Conservation (phyloP, 305 asterid genomes). For the Fraxinus ornus region DNA sequence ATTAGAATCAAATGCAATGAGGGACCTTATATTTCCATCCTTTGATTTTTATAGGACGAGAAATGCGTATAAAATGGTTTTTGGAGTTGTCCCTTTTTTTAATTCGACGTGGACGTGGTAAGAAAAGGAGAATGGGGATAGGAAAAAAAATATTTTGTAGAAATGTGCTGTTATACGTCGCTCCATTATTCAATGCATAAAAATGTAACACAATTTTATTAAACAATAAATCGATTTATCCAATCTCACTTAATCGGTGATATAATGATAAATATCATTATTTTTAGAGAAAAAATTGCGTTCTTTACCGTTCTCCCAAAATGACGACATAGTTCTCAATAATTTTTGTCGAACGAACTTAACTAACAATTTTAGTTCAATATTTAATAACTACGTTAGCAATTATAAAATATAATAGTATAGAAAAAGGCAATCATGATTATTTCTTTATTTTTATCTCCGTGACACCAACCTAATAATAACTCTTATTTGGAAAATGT, state of each 20-base stretch:
- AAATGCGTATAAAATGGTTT: background rate
- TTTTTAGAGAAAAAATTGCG: too few relatives aligned
- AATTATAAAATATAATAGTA: background rate
- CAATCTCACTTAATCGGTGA: background rate
- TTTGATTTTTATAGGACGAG: background rate
- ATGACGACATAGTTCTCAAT: too few relatives aligned
- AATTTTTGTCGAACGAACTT: too few relatives aligned
- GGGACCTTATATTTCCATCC: background rate
- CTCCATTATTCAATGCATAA: background rate
- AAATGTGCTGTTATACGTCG: background rate
- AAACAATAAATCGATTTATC: too few relatives aligned
- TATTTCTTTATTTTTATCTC: too few relatives aligned
- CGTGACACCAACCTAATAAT: too few relatives aligned
- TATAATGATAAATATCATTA: too few relatives aligned
- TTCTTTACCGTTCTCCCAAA: too few relatives aligned
- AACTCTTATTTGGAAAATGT: background rate
- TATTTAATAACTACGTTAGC: background rate
- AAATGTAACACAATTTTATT: background rate
- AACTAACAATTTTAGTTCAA: too few relatives aligned
- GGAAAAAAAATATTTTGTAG: too few relatives aligned
- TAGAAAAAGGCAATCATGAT: too few relatives aligned
- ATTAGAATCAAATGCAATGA: background rate
- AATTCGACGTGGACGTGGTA: background rate
- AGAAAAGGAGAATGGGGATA: too few relatives aligned
- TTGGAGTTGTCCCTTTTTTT: background rate